Conservation (phyloP, 345 rosid genomes). For the Salix udensis region DNA sequence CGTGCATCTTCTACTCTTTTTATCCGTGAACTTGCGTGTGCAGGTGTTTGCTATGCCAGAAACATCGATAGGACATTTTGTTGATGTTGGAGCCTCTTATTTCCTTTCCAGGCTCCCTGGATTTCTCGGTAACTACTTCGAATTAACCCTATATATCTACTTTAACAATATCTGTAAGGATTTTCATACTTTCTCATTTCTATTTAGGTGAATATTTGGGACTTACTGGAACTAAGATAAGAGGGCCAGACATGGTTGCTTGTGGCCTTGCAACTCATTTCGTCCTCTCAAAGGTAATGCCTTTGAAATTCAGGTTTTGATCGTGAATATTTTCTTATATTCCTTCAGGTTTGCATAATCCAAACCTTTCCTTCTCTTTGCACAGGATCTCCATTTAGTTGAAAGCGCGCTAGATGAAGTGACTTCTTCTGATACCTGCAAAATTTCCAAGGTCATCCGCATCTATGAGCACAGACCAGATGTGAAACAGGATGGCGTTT, state of each 20-base stretch:
- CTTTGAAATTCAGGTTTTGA: not conserved
- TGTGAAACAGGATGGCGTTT: conserved; percentile 14
- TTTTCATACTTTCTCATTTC: not conserved
- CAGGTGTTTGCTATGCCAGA: conserved; percentile 33
- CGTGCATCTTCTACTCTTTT: too few relatives aligned
- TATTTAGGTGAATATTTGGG: conserved; percentile 28
- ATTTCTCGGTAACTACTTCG: conserved; percentile 12
- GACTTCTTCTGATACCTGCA: not conserved
- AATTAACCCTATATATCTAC: too few relatives aligned
- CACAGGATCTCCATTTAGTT: conserved; percentile 8
- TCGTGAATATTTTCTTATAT: not conserved
- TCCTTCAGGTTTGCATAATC: not conserved
- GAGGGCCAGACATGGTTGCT: conserved; percentile 29
- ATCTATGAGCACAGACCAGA: conserved; percentile 7
- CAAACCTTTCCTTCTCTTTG: not conserved
- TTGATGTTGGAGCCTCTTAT: conserved; percentile 24
- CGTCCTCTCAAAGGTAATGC: conserved; percentile 23
- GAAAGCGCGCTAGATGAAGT: conserved; percentile 1
- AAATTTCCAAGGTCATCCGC: conserved; percentile 3
- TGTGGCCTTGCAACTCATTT: conserved; percentile 38
- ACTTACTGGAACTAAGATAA: conserved; percentile 23
- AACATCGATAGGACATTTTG: conserved; percentile 20
- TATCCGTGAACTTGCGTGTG: not conserved
- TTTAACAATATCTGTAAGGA: not conserved
- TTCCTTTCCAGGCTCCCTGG: conserved; percentile 31